Evolutionary conservation across 108 stramenopile species (phyloP), one percentile per base, ranked within the genome.

Genomic region (Schizochytrium sp.): DNA sequence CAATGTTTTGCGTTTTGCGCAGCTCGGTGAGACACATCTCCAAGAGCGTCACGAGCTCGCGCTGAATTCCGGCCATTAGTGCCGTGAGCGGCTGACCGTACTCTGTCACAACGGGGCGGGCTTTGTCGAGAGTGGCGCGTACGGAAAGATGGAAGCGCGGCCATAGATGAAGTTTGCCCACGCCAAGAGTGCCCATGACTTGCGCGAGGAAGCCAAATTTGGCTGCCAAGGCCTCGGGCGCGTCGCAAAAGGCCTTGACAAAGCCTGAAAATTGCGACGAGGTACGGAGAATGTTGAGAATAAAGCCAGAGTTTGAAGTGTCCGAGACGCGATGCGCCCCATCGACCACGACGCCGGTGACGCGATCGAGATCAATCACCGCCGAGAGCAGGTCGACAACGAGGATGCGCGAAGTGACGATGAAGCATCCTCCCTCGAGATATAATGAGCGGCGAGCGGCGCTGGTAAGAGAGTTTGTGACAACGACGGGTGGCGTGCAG

Each of bases 241-340:
- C 90, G 88, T 98, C 98, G 6, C 96, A 93, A 88, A 99, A 97
- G 16, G 96, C 99, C 91, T 98, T 98, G 91, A 98, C 91, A 89
- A 98, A 98, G 58, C 98, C 97, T 4, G 58, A 57, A 69, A 87
- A 89, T 87, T 95, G 95, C 43, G 90, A 91, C 89, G 96, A 95
- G 34, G 92, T 92, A 16, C 95, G 94, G 91, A 94, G 97, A 14
- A 99, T 96, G 87, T 97, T 91, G 57, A 99, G 89, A 89, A 98
- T 98, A 90, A 99, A 99, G 4, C 98, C 97, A 72, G 98, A 97
- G 43, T 95, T 98, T 29, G 97, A 97, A 19, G 96, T 93, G n/a
- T 96, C 95, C 19, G 95, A 89, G 4, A 98, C 96, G 29, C 95
- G 91, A 87, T 99, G 98, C 0, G 97, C 99, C 87, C 97, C 96